Percentiles rank a stretch among this genome's conserved stretches.
phyloP scores from a whole-genome alignment of 2,329 filamentous ascomycete genomes.

The Claviceps citrina region DNA sequence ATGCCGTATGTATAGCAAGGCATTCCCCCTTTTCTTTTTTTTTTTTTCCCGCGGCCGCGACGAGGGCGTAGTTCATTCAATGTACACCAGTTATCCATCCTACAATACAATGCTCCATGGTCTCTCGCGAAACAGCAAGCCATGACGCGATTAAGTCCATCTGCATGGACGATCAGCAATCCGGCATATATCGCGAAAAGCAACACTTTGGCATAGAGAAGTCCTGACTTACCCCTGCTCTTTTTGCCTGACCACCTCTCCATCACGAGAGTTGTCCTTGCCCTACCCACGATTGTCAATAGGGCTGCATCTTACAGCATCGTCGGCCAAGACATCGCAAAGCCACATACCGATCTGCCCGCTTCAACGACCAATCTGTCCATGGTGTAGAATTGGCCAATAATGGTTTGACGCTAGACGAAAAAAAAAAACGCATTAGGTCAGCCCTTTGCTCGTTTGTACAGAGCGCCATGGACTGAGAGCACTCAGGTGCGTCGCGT shows the following conservation, averaged over 20 bases:
- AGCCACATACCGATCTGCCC: constrained; percentile 48
- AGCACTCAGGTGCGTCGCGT: background rate
- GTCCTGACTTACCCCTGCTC: constrained; percentile 50
- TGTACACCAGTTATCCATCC: constrained; percentile 1
- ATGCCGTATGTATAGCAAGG: background rate
- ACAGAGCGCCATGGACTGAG: constrained; percentile 3
- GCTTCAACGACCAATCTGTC: constrained; percentile 87
- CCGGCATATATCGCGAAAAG: background rate
- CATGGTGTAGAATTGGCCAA: constrained; percentile 89
- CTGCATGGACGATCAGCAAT: constrained; percentile 3
- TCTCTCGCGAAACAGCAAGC: background rate
- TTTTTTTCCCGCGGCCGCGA: too few relatives aligned
- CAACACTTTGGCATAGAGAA: background rate
- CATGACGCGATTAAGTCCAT: constrained; percentile 4
- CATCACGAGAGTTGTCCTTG: constrained; percentile 52
- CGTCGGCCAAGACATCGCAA: background rate
- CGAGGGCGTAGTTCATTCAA: background rate
- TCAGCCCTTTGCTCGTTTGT: constrained; percentile 6
- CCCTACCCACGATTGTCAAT: constrained; percentile 29
- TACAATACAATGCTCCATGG: constrained; percentile 5
- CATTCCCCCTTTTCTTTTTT: background rate
- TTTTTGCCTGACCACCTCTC: constrained; percentile 58
- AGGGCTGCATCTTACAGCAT: background rate
- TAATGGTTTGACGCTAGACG: constrained; percentile 71
- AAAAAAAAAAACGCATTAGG: background rate